phyloP scores from a whole-genome alignment of 2,329 filamentous ascomycete genomes.

The Phialophora tarda region DNA sequence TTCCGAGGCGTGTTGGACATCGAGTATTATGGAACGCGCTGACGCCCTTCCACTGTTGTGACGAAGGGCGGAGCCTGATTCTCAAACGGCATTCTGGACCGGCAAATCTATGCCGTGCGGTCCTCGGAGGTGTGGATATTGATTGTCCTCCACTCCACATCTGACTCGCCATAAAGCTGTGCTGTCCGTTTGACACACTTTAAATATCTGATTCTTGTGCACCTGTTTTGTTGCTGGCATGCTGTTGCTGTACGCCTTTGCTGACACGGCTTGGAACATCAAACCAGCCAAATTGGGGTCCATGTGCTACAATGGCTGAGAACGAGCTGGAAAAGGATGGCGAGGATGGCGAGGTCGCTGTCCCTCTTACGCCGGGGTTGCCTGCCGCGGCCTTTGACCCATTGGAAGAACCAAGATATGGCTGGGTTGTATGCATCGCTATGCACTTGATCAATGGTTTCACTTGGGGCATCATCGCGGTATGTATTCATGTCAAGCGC shows the following conservation, averaged over 20 bases:
- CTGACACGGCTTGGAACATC: background rate
- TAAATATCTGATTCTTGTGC: background rate
- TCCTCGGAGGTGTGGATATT: slow-evolving; percentile 11
- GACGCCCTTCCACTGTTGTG: background rate
- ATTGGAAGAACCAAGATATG: slow-evolving; percentile 41
- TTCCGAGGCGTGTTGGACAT: background rate
- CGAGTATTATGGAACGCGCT: background rate
- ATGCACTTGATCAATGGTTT: slow-evolving; percentile 44
- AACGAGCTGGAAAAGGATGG: slow-evolving; percentile 13
- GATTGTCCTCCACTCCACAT: slow-evolving; percentile 12
- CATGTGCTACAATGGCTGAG: slow-evolving; percentile 9
- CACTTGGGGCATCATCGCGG: slow-evolving; percentile 44
- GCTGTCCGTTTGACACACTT: background rate
- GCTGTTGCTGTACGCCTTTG: background rate
- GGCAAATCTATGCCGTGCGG: slow-evolving; percentile 19
- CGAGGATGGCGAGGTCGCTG: slow-evolving; percentile 12
- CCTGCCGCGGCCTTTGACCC: slow-evolving; percentile 16
- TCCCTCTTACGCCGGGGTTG: slow-evolving; percentile 22
- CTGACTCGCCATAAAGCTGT: background rate
- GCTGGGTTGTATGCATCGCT: slow-evolving; percentile 42
- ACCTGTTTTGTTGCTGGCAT: background rate
- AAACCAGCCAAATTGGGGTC: background rate
- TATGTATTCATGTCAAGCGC: slow-evolving; percentile 13
- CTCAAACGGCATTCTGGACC: background rate
- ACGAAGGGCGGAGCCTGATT: background rate